phyloP scores from a whole-genome alignment of 192 early-diverging fungal species.

The Umbelopsis isabellina region DNA sequence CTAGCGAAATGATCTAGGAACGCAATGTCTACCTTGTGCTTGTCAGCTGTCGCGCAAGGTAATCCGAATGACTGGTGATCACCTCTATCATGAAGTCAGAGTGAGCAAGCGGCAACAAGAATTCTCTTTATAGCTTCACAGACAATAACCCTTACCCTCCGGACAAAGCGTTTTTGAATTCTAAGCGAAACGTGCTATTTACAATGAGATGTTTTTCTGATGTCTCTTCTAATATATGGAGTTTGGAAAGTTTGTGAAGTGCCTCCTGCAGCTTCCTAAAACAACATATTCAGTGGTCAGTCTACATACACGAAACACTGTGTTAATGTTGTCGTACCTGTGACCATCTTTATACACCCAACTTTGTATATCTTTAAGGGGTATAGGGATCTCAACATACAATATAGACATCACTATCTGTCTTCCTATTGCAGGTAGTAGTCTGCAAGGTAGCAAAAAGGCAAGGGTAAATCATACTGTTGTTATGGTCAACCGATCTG shows the following conservation, averaged over 20 bases:
- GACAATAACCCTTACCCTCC: conserved; percentile 56
- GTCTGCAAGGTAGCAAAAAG: conserved; percentile 30
- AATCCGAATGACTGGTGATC: conserved; percentile 88
- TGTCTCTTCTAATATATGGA: conserved; percentile 69
- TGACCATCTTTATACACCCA: conserved; percentile 43
- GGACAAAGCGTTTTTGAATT: conserved; percentile 73
- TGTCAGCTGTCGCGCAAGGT: conserved; percentile 60
- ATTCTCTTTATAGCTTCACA: neutral
- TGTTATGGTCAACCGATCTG: neutral
- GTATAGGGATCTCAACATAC: conserved; percentile 68
- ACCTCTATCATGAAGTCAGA: conserved; percentile 56
- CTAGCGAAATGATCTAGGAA: conserved; percentile 82
- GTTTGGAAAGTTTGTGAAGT: conserved; percentile 69
- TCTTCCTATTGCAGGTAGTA: conserved; percentile 84
- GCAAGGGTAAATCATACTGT: neutral
- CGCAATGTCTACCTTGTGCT: conserved; percentile 65
- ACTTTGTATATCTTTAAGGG: conserved; percentile 52
- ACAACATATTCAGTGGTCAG: neutral
- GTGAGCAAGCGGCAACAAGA: neutral
- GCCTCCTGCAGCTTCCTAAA: conserved; percentile 62
- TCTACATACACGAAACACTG: neutral
- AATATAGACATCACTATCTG: conserved; percentile 91
- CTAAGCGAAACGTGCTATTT: conserved; percentile 67
- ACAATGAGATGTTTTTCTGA: conserved; percentile 52
- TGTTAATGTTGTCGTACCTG: conserved; percentile 29